A percentile compares a stretch with the other conserved stretches of the same genome.
phyloP scores from a whole-genome alignment of 495 filamentous ascomycete species.

The Letharia lupina region DNA sequence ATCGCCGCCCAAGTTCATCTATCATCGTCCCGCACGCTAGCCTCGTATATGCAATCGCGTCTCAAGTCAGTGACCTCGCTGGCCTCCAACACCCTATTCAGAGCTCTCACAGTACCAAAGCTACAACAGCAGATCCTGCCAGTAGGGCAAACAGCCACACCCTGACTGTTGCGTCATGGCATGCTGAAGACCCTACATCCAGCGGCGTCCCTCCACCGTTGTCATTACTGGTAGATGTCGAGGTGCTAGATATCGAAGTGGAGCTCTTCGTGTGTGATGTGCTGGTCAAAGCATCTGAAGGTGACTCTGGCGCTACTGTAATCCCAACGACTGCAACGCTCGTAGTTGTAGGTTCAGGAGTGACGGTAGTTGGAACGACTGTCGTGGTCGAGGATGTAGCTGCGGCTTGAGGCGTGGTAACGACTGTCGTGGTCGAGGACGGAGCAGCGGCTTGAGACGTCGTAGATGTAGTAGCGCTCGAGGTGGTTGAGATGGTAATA shows the following conservation, averaged over 20 bases:
- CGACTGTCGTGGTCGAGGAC: neutral
- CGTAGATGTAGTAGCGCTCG: neutral
- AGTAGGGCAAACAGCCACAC: constrained; percentile 4
- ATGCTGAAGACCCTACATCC: constrained; percentile 19
- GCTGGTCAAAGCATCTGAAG: neutral
- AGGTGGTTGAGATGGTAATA: neutral
- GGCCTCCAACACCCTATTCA: too few species aligned
- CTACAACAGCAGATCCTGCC: constrained; percentile 6
- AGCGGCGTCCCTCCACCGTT: constrained; percentile 20
- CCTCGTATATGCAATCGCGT: neutral
- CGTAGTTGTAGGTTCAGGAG: constrained; percentile 7
- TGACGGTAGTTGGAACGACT: constrained; percentile 2
- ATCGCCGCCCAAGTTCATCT: neutral
- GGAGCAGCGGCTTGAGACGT: constrained; percentile 3
- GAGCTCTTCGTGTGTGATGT: constrained; percentile 11
- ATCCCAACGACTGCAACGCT: neutral
- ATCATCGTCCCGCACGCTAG: neutral
- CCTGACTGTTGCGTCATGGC: constrained; percentile 8
- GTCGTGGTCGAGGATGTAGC: neutral
- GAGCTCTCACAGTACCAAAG: constrained; percentile 2
- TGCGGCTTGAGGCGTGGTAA: neutral
- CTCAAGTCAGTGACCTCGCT: neutral
- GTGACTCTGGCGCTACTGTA: neutral
- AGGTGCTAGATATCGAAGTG: constrained; percentile 10
- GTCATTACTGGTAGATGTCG: constrained; percentile 1